Base-by-base conservation (phyloP, 1,139 yeast species). In the Starmera stellimalicola region DNA sequence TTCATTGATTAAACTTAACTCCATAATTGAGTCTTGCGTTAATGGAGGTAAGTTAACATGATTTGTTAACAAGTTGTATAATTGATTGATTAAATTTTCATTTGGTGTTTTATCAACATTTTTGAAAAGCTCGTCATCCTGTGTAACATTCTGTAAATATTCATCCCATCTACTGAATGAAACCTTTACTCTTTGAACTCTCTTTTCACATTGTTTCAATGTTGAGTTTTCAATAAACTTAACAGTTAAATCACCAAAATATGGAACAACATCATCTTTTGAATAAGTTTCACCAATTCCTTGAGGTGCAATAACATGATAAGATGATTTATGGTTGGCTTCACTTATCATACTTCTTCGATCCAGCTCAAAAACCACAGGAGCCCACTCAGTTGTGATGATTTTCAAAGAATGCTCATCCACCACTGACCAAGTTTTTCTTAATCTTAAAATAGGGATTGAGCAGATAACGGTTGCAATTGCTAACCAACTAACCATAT, bases 401-500 rank as follows among this genome's bases (percentile, higher is more conserved):
- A 74, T 62, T 40, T 73, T 76, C 35, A 84, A 60, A 33, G 73
- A 66, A 26, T 71, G 73, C 12, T 68, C 65, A 10, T 83, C 72
- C 4, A 88, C 84, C 37, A 67, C 62, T 8, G 80, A 63, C 98
- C 98, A 91, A 3, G 87, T 70, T 41, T 72, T 70, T 18, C 72
- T 63, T 33, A 91, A 62, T 42, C 98, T 68, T 38, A 88, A 60
- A 3, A 88, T 68, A 0, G 96, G 94, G 36, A 81, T 77, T 0
- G 95, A 83, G 48, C 95, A 78, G 3, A 88, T 68, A 2, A 82
- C 70, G 1, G 93, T 77, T 2, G 95, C 87, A 44, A 88, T 78
- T 2, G 95, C 95, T 25, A 85, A 61, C 97, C 97, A 91, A 20
- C 94, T 80, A 1, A 88, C 88, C 91, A 87, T 84, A 52, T 91